phyloP scores from a whole-genome alignment of 2,329 filamentous ascomycete genomes.

The Pyrenophora teres region DNA sequence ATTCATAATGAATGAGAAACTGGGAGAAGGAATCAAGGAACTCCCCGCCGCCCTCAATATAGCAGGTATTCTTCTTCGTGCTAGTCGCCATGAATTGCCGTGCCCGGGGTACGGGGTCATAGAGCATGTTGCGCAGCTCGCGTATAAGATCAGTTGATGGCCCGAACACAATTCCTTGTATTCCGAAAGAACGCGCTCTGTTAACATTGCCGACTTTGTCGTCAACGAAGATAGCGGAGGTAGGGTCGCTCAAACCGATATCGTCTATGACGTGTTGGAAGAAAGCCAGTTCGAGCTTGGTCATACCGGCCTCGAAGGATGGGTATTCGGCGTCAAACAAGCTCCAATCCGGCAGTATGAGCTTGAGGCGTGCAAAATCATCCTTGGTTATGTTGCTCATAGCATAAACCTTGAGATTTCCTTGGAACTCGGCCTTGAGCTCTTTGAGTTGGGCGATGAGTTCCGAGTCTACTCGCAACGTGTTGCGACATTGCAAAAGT shows the following conservation, averaged over 20 bases:
- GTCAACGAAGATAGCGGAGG: constrained; percentile 37
- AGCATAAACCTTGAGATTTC: constrained; percentile 30
- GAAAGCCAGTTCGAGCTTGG: constrained; percentile 45
- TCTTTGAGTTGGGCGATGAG: constrained; percentile 27
- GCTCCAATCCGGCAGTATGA: constrained; percentile 33
- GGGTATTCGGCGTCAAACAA: constrained; percentile 45
- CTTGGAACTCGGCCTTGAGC: constrained; percentile 17
- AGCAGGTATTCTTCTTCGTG: constrained; percentile 21
- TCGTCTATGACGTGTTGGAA: constrained; percentile 39
- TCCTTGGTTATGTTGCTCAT: constrained; percentile 43
- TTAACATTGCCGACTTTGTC: constrained; percentile 26
- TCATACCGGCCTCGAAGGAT: constrained; percentile 40
- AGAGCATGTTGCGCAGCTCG: constrained; percentile 22
- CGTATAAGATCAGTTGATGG: constrained; percentile 7
- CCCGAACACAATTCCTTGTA: constrained; percentile 34
- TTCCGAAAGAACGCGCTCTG: constrained; percentile 30
- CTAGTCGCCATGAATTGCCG: constrained; percentile 24
- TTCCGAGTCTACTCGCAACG: constrained; percentile 28
- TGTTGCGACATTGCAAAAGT: constrained; percentile 35
- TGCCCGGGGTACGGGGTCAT: constrained; percentile 26
- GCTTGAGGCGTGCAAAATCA: constrained; percentile 32
- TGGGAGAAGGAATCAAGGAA: constrained; percentile 38
- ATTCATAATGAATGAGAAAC: constrained; percentile 34
- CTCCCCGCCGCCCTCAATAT: constrained; percentile 23
- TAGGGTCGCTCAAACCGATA: constrained; percentile 13